phyloP scores from a whole-genome alignment of 2,329 filamentous ascomycete species.

The Dactylellina cionopaga region DNA sequence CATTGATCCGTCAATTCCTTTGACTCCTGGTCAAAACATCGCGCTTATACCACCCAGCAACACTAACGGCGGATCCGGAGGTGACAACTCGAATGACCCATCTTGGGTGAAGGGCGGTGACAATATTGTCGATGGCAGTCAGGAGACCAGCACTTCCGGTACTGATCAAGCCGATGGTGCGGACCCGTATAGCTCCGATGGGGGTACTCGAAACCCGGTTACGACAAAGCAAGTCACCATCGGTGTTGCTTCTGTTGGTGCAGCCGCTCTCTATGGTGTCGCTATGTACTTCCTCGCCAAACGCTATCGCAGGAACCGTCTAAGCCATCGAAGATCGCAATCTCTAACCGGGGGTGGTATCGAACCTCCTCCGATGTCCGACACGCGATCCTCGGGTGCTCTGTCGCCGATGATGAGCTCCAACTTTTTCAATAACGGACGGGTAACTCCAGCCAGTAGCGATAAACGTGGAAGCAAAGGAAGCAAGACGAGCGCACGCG shows the following conservation, averaged over 20 bases:
- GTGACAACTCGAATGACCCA: constrained; percentile 57
- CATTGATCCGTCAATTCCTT: constrained; percentile 84
- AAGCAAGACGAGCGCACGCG: constrained; percentile 68
- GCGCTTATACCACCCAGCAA: constrained; percentile 61
- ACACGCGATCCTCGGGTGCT: constrained; percentile 63
- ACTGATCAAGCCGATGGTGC: constrained; percentile 58
- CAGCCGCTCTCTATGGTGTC: constrained; percentile 86
- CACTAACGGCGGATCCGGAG: constrained; percentile 61
- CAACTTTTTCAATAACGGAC: constrained; percentile 60
- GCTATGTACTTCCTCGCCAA: constrained; percentile 94
- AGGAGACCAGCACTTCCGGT: constrained; percentile 58
- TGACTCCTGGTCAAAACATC: constrained; percentile 63
- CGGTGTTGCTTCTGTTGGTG: constrained; percentile 78
- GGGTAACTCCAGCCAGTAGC: constrained; percentile 66
- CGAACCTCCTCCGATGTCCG: constrained; percentile 65
- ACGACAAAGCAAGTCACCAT: constrained; percentile 75
- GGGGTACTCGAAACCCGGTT: constrained; percentile 66
- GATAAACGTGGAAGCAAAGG: constrained; percentile 75
- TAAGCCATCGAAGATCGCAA: constrained; percentile 78
- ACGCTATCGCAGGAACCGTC: constrained; percentile 86
- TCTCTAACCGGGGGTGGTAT: constrained; percentile 70
- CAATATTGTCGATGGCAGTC: constrained; percentile 60
- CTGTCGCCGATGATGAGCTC: constrained; percentile 61
- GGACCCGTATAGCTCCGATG: constrained; percentile 53
- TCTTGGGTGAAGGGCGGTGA: constrained; percentile 53